A percentile compares a stretch with the other conserved stretches of the same genome.
Conservation (phyloP, 352 stramenopile genomes). For the Phytophthora cryptogea region DNA sequence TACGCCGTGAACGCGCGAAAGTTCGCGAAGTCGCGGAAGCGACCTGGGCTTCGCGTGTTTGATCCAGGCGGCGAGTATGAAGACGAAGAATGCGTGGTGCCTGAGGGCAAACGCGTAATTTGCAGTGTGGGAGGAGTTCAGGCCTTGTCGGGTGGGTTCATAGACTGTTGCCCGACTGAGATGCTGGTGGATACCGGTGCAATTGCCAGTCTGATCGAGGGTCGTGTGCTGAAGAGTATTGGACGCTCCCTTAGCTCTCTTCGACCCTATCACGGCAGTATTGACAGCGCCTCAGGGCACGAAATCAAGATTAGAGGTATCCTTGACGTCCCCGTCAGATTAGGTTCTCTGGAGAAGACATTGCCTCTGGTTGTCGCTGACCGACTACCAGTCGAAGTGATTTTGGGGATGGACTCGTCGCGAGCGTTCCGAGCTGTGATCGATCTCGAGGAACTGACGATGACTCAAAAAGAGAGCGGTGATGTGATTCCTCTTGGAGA, state of each 20-base stretch:
- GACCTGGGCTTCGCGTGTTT: no score
- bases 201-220: neutral
- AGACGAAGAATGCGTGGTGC: neutral
- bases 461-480: no score
- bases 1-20: no score
- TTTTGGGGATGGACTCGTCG: neutral
- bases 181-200: conserved; percentile 1
- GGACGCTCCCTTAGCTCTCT: neutral
- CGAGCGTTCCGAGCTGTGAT: neutral
- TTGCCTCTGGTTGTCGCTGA: no score
- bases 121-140: neutral
- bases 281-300: no score
- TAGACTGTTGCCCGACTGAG: conserved; percentile 2
- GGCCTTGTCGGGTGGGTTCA: neutral
- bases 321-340: no score
- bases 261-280: no score
- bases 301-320: no score
- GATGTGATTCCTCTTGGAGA: no score
- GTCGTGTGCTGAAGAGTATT: neutral
- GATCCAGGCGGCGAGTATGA: no score
- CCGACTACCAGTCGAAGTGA: neutral
- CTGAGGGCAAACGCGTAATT: neutral
- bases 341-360: no score
- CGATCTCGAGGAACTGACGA: neutral
- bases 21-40: no score